Conservation (phyloP, 352 stramenopile species). For the Plasmopara muralis region DNA sequence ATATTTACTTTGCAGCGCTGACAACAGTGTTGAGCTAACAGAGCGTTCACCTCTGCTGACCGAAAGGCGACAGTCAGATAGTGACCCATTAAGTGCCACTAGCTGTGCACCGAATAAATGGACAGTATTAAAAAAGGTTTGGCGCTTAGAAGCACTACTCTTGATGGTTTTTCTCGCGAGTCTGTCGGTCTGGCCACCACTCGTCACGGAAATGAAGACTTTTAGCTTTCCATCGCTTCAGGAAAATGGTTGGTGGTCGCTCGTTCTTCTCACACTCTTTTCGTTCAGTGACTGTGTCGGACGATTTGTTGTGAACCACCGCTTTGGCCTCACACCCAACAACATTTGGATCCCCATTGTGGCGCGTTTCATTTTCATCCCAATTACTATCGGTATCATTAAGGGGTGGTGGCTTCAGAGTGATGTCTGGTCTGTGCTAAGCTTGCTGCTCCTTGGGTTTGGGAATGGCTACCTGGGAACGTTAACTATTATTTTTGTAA, state of each 20-base stretch:
- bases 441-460: constrained; percentile 57
- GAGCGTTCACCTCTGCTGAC: constrained; percentile 42
- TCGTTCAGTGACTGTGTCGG: constrained; percentile 63
- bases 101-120: constrained; percentile 44
- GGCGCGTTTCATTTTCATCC: constrained; percentile 50
- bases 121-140: constrained; percentile 60
- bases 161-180: constrained; percentile 65
- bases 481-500: constrained; percentile 76
- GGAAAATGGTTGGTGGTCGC: constrained; percentile 69
- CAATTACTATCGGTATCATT: constrained; percentile 65
- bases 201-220: constrained; percentile 78
- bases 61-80: constrained; percentile 20
- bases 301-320: constrained; percentile 64
- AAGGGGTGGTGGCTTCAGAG: constrained; percentile 62
- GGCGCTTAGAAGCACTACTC: constrained; percentile 58
- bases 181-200: constrained; percentile 67
- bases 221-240: constrained; percentile 71
- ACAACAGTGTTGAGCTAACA: constrained; percentile 47
- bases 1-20: constrained; percentile 28
- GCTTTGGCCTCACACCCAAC: constrained; percentile 45
- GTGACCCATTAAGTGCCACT: constrained; percentile 12
- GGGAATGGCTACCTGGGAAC: constrained; percentile 80
- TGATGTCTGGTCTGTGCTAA: constrained; percentile 67
- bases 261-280: constrained; percentile 77
- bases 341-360: constrained; percentile 67